These are phyloP conservation scores for Paxillus involutus DNA, from an alignment of 768 basidiomycete species.

Conservation along the genomic window DNA sequence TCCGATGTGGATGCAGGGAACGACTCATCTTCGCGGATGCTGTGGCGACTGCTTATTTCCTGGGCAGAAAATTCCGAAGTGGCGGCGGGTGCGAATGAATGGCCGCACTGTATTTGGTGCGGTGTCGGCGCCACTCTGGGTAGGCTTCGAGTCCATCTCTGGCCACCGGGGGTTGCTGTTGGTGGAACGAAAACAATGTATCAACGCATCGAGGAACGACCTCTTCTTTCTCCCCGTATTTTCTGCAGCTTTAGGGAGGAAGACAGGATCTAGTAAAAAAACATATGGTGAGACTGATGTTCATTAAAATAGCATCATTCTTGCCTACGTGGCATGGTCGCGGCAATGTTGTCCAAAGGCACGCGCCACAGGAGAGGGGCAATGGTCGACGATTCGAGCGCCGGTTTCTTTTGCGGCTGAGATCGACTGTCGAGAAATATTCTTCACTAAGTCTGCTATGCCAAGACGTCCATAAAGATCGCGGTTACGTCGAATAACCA, in stretches of 20 bases:
- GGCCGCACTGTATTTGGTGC: slow-evolving; percentile 8
- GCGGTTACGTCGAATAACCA: slow-evolving; percentile 27
- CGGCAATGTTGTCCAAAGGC: slow-evolving; percentile 20
- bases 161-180: slow-evolving; percentile 20
- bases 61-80: too few species aligned
- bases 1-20: background rate
- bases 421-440: slow-evolving; percentile 12
- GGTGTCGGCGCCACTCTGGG: slow-evolving; percentile 5
- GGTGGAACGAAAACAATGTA: slow-evolving; percentile 25
- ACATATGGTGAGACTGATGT: slow-evolving; percentile 6
- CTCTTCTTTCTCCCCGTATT: slow-evolving; percentile 13
- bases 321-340: slow-evolving; percentile 40
- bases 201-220: slow-evolving; percentile 2
- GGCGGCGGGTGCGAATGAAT: slow-evolving; percentile 14
- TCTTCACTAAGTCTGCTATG: slow-evolving; percentile 32
- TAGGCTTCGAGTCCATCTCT: too few species aligned
- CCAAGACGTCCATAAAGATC: slow-evolving; percentile 34
- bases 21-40: too few species aligned
- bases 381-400: slow-evolving; percentile 15
- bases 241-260: slow-evolving; percentile 22
- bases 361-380: slow-evolving; percentile 9
- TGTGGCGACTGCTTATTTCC: too few species aligned
- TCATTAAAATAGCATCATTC: background rate
- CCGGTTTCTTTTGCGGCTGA: slow-evolving; percentile 14
- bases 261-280: slow-evolving; percentile 37